These are phyloP conservation scores for Gnetum montanum DNA, from an alignment of 75 land plant genomes.

Conservation along the genomic window DNA sequence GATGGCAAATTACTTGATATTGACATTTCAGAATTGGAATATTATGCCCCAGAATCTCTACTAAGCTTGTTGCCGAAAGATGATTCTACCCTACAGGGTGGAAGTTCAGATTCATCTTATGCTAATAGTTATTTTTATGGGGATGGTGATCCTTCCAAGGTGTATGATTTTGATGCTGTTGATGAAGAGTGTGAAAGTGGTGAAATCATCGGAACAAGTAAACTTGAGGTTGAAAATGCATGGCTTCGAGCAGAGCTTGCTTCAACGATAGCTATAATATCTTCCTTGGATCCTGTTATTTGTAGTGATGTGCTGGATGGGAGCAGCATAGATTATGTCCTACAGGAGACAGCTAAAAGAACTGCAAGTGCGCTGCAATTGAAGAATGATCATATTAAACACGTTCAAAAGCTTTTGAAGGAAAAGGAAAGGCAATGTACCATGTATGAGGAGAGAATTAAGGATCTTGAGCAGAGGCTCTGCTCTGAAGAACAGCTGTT, in stretches of 20 bases:
- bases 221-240: slow-evolving; percentile 96
- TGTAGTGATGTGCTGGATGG: slow-evolving; percentile 44
- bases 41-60: slow-evolving; percentile 74
- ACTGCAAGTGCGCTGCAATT: slow-evolving; percentile 75
- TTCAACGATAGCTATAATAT: slow-evolving; percentile 64
- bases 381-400: slow-evolving; percentile 89
- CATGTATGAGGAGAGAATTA: slow-evolving; percentile 76
- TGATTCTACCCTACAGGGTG: slow-evolving; percentile 21
- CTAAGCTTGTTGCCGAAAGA: slow-evolving; percentile 28
- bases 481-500: slow-evolving; percentile 48
- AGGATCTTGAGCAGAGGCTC: slow-evolving; percentile 79
- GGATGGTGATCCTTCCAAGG: slow-evolving; percentile 19
- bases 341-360: slow-evolving; percentile 53
- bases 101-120: slow-evolving; percentile 13
- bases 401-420: slow-evolving; percentile 47
- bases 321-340: slow-evolving; percentile 14
- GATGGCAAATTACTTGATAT: slow-evolving; percentile 72
- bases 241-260: slow-evolving; percentile 91
- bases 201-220: slow-evolving; percentile 91
- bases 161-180: slow-evolving; percentile 22
- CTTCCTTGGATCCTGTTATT: slow-evolving; percentile 49
- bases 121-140: slow-evolving; percentile 29
- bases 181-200: slow-evolving; percentile 39
- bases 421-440: slow-evolving; percentile 57
- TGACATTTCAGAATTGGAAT: slow-evolving; percentile 71